These are phyloP conservation scores for Mallotus repandus DNA, from an alignment of 441 rosid genomes.

Conservation along the genomic window DNA sequence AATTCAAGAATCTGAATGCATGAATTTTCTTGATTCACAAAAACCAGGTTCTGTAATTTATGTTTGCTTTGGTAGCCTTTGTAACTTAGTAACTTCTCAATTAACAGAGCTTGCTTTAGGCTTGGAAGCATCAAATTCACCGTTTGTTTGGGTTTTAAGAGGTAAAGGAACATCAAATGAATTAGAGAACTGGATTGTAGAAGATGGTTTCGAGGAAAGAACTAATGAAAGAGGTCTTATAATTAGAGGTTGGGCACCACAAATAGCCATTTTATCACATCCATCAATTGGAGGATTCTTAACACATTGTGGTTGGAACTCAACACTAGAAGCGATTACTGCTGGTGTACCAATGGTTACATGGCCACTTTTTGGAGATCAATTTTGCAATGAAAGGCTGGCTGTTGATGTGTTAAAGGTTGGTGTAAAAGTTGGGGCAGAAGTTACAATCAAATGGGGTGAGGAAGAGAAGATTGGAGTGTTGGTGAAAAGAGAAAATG, in stretches of 20 bases:
- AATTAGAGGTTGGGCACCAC: slow-evolving; percentile 50
- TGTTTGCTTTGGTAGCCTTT: too few relatives aligned
- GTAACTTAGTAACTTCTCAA: too few relatives aligned
- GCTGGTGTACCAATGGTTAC: slow-evolving; percentile 38
- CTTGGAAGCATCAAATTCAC: slow-evolving; percentile 28
- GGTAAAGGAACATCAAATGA: slow-evolving; percentile 28
- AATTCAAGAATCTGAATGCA: too few relatives aligned
- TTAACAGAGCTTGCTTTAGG: too few relatives aligned
- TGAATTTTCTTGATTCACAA: too few relatives aligned
- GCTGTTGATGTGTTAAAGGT: too few relatives aligned
- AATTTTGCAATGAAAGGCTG: slow-evolving; percentile 21
- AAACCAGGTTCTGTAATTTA: too few relatives aligned
- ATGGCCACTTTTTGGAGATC: slow-evolving; percentile 41
- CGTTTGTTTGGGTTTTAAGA: slow-evolving; percentile 61
- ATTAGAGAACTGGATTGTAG: slow-evolving; percentile 41
- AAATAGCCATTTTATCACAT: slow-evolving; percentile 37
- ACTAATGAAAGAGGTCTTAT: slow-evolving; percentile 42
- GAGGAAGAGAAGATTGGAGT: too few relatives aligned
- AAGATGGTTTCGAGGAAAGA: slow-evolving; percentile 41
- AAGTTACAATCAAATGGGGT: too few relatives aligned
- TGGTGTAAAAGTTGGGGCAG: too few relatives aligned
- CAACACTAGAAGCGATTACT: slow-evolving; percentile 28
- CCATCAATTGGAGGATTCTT: slow-evolving; percentile 40
- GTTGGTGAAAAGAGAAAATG: too few relatives aligned
- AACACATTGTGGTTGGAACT: slow-evolving; percentile 30